Percentiles rank a stretch among this genome's conserved stretches.
Evolutionary conservation across 176 grass and related monocot genomes (phyloP).

Genomic region (Saccharum spontaneum): DNA sequence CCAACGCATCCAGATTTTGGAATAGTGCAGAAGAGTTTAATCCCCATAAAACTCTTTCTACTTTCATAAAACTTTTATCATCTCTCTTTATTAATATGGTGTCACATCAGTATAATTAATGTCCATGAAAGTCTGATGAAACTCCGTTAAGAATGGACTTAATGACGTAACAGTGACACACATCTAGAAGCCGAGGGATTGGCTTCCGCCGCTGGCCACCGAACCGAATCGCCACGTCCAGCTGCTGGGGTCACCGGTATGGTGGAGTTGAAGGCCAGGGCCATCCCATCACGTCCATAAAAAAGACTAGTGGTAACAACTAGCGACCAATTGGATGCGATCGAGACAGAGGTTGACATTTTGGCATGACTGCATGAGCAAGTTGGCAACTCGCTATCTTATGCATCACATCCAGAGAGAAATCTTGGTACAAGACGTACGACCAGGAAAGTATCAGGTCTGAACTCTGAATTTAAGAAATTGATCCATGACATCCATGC

Average conservation of each 20-base stretch:
- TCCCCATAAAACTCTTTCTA: too few relatives aligned
- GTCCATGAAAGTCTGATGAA: too few relatives aligned
- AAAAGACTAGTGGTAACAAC: neutral
- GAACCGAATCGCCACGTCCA: conserved; percentile 42
- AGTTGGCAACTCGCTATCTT: conserved; percentile 11
- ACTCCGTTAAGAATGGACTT: too few relatives aligned
- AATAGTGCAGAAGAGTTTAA: too few relatives aligned
- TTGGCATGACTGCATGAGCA: conserved; percentile 13
- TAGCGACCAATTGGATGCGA: conserved; percentile 23
- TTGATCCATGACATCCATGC: neutral
- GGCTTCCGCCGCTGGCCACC: neutral
- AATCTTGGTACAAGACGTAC: neutral
- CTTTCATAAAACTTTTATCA: too few relatives aligned
- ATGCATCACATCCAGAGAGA: neutral
- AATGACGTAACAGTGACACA: conserved; percentile 11
- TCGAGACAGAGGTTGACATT: conserved; percentile 28
- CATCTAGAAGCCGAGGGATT: conserved; percentile 7
- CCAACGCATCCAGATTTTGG: too few relatives aligned
- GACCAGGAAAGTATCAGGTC: neutral
- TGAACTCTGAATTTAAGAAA: neutral
- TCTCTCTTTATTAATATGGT: too few relatives aligned
- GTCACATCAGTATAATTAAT: too few relatives aligned
- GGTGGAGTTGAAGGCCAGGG: conserved; percentile 27
- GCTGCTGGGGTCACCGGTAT: conserved; percentile 33
- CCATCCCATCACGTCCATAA: conserved; percentile 10